phyloP scores from a whole-genome alignment of 257 asterid species.

The Ehretia macrophylla region DNA sequence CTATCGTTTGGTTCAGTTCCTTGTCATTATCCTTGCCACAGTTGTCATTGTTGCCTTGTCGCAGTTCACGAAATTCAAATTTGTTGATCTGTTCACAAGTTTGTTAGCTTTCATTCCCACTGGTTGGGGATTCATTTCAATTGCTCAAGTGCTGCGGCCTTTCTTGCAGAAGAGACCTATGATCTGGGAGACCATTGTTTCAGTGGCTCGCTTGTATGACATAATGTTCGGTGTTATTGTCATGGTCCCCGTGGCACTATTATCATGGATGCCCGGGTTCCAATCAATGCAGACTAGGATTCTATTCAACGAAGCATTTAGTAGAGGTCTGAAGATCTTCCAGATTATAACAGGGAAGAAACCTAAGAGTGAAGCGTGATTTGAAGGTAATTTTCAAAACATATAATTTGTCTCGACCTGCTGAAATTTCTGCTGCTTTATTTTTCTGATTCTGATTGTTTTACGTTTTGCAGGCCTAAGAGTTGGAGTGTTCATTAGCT shows the following conservation, averaged over 20 bases:
- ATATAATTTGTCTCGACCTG: too few relatives aligned
- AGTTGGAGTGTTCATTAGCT: slow-evolving; percentile 24
- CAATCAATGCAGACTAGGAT: slow-evolving; percentile 98
- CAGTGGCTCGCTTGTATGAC: slow-evolving; percentile 80
- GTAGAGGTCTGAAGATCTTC: slow-evolving; percentile 93
- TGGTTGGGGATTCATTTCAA: slow-evolving; percentile 83
- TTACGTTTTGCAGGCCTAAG: slow-evolving; percentile 42
- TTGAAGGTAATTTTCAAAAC: slow-evolving; percentile 30
- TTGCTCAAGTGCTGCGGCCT: slow-evolving; percentile 81
- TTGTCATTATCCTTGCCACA: slow-evolving; percentile 52
- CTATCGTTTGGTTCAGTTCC: slow-evolving; percentile 97
- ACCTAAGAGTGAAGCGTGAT: slow-evolving; percentile 64
- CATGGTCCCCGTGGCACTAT: slow-evolving; percentile 77
- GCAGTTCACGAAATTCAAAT: slow-evolving; percentile 62
- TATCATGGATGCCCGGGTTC: slow-evolving; percentile 97
- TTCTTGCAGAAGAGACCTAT: slow-evolving; percentile 46
- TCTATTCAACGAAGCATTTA: slow-evolving; percentile 90
- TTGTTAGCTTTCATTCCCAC: slow-evolving; percentile 93
- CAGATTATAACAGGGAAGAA: slow-evolving; percentile 65
- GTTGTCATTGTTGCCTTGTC: slow-evolving; percentile 58
- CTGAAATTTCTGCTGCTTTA: too few relatives aligned
- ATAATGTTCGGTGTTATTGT: slow-evolving; percentile 87
- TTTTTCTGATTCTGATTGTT: slow-evolving; percentile 12
- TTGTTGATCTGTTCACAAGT: slow-evolving; percentile 76
- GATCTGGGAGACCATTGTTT: slow-evolving; percentile 70